Evolutionary conservation across 345 rosid species (phyloP).

Genomic region (Salix koriyanagi): DNA sequence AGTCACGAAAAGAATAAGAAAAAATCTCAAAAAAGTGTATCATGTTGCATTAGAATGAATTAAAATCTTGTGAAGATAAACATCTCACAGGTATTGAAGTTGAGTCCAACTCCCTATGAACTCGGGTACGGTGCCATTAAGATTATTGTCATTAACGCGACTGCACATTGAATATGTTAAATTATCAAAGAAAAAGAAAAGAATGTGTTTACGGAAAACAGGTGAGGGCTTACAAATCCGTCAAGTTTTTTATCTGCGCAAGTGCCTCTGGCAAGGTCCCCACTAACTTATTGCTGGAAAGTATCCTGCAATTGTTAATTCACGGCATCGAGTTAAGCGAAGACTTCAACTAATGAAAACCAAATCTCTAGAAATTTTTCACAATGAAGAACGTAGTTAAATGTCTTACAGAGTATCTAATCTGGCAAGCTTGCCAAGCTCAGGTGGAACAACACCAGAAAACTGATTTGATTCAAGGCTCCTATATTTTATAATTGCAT

Average conservation of each 20-base stretch:
- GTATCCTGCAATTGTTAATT: no score
- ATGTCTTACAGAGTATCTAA: no score
- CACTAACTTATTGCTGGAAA: no score
- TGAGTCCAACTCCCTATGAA: slow-evolving; percentile 14
- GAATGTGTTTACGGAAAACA: neutral
- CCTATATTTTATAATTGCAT: neutral
- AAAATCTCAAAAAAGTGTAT: neutral
- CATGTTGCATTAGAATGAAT: neutral
- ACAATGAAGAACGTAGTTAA: no score
- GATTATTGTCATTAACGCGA: slow-evolving; percentile 12
- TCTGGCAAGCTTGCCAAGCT: no score
- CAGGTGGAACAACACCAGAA: no score
- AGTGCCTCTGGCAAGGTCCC: no score
- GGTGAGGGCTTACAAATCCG: neutral
- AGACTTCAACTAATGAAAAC: no score
- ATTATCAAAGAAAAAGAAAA: neutral
- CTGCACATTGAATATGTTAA: slow-evolving; percentile 8
- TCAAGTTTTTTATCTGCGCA: neutral
- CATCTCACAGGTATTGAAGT: slow-evolving; percentile 9
- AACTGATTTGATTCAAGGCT: no score
- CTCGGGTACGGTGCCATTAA: slow-evolving; percentile 14
- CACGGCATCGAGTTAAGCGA: no score
- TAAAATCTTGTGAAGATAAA: neutral
- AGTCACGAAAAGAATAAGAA: no score
- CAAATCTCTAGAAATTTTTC: no score